Base-by-base conservation (phyloP, 257 asterid genomes). In the Perilla frutescens region DNA sequence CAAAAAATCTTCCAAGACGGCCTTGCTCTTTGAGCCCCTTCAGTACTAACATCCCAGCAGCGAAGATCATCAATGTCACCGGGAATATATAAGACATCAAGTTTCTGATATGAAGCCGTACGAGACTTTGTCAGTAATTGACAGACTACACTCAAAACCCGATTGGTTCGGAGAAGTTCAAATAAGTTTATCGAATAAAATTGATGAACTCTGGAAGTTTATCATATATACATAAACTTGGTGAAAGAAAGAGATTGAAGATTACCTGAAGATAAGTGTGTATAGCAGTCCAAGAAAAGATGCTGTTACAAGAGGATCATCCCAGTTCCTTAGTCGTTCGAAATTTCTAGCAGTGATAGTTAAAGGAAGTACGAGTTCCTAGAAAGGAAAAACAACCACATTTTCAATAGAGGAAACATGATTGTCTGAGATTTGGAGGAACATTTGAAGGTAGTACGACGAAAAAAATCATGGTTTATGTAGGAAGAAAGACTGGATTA, bases 1-100 rank as follows among this genome's bases (percentile, higher is more conserved):
- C 99, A 26, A 95, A 95, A 71, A 82, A 90, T 81, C 96, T 84
- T 70, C 99, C 99, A 9, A 95, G 96, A 3, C 99, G 91, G 2
- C 99, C 99, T 84, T 95, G 99, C 82, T 89, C 97, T 76, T 90
- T 95, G 63, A 95, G 96, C 66, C 98, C 96, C 83, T 95, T 95
- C 58, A 95, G 81, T 56, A 89, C 72, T 83, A 95, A 76, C 98
- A 95, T 85, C 65, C 87, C 84, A 41, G 88, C 79, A 20, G 96
- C 88, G 80, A 92, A 58, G 61, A 87, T 73, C 91, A 95, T 90
- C 89, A 95, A 79, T 9, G 89, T 79, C 78, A 80, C 79, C 11
- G 99, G 99, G 66, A 95, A 79, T 43, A 84, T 72, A 66, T 88
- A 92, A 2, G 88, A 79, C 75, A 95, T 77, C 92, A 95, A 81